Conservation (phyloP, 2,329 filamentous ascomycete genomes). For the Chaetomium olivaceum region DNA sequence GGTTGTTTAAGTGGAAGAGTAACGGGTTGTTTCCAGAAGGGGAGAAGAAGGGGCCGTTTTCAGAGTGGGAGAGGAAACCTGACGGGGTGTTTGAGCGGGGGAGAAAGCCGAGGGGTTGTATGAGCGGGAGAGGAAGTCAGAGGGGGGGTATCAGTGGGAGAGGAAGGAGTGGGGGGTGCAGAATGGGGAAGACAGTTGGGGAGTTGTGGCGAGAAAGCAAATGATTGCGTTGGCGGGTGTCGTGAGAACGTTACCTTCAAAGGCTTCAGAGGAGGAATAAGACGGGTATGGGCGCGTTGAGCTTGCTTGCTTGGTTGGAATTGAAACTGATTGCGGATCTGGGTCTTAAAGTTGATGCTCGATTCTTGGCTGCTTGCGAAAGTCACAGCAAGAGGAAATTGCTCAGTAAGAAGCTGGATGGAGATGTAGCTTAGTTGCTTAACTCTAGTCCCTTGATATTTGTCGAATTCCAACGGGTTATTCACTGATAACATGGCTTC, state of each 20-base stretch:
- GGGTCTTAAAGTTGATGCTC: not conserved
- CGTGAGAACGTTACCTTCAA: constrained; percentile 21
- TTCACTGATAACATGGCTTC: not conserved
- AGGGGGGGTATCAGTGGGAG: constrained; percentile 37
- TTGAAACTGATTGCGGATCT: not conserved
- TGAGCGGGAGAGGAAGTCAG: constrained; percentile 11
- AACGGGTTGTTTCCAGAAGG: constrained; percentile 26
- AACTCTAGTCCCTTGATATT: not conserved
- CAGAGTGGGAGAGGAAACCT: not conserved
- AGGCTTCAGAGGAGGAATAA: not conserved
- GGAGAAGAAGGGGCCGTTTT: constrained; percentile 20
- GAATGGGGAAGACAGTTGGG: constrained; percentile 27
- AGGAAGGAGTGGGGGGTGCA: constrained; percentile 24
- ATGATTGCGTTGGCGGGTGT: constrained; percentile 26
- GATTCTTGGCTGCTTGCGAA: not conserved
- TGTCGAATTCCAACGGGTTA: not conserved
- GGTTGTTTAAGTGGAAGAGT: constrained; percentile 37
- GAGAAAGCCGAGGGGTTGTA: too few species aligned
- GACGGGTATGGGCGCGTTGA: not conserved
- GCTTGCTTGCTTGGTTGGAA: not conserved
- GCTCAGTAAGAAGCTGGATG: not conserved
- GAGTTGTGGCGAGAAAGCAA: constrained; percentile 26
- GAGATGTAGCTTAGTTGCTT: not conserved
- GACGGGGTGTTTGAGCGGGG: too few species aligned
- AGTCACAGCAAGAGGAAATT: not conserved